Conservation (phyloP, 805 yeast genomes). For the Candida pini region DNA sequence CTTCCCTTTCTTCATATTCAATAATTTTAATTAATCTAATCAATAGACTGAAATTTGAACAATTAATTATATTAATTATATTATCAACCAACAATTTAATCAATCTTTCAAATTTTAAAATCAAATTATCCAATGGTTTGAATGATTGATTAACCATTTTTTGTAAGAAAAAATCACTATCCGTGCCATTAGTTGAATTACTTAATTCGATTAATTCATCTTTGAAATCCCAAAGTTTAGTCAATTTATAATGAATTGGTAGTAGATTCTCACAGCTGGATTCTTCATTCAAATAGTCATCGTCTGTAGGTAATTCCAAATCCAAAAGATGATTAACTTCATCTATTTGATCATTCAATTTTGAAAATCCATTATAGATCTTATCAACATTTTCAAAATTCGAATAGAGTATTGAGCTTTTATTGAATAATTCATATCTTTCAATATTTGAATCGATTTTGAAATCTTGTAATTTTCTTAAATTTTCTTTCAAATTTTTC, state of each 20-base stretch:
- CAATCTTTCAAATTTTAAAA: slow-evolving; percentile 58
- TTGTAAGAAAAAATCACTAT: slow-evolving; percentile 63
- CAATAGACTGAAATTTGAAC: slow-evolving; percentile 61
- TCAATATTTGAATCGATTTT: slow-evolving; percentile 50
- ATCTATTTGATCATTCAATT: slow-evolving; percentile 46
- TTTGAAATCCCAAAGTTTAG: slow-evolving; percentile 66
- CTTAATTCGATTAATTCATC: slow-evolving; percentile 67
- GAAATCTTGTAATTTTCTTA: slow-evolving; percentile 29
- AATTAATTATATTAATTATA: slow-evolving; percentile 60
- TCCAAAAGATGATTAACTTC: slow-evolving; percentile 51
- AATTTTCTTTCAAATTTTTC: slow-evolving; percentile 38
- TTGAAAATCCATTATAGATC: slow-evolving; percentile 57
- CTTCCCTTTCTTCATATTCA: slow-evolving; percentile 77
- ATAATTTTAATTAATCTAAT: slow-evolving; percentile 70
- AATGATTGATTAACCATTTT: slow-evolving; percentile 58
- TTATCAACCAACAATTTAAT: slow-evolving; percentile 61
- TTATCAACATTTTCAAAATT: slow-evolving; percentile 65
- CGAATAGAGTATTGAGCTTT: slow-evolving; percentile 62
- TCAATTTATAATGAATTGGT: slow-evolving; percentile 63
- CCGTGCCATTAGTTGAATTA: slow-evolving; percentile 35
- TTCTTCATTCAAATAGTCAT: slow-evolving; percentile 30
- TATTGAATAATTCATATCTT: slow-evolving; percentile 63
- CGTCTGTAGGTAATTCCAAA: slow-evolving; percentile 28
- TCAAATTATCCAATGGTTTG: slow-evolving; percentile 40
- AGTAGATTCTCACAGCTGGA: slow-evolving; percentile 52